Percentiles rank a stretch among this genome's conserved stretches.
Conservation (phyloP, 176 grass and related monocot genomes). For the Bolboschoenus planiculmis region DNA sequence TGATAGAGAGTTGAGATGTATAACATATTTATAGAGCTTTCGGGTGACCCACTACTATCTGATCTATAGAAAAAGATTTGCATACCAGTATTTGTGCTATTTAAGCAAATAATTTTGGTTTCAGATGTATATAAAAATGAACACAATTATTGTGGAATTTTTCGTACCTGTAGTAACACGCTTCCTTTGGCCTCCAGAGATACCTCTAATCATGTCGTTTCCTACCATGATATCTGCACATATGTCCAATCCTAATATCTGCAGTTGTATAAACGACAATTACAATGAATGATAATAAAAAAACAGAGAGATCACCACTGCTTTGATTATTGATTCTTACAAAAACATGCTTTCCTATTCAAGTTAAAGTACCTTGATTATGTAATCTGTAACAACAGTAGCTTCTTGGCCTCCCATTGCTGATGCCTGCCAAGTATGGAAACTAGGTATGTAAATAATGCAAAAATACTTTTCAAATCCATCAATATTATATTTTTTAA, state of each 20-base stretch:
- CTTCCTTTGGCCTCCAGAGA: slow-evolving; percentile 84
- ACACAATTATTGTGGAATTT: neutral
- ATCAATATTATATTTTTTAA: neutral
- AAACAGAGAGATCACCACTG: neutral
- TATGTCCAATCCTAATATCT: slow-evolving; percentile 84
- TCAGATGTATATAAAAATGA: neutral
- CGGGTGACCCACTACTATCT: neutral
- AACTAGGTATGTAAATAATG: neutral
- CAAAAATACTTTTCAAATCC: neutral
- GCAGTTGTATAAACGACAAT: neutral
- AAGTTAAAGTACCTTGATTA: slow-evolving; percentile 59
- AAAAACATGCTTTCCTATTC: neutral
- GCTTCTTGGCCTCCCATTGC: slow-evolving; percentile 49
- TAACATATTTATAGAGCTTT: neutral
- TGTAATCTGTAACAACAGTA: slow-evolving; percentile 66
- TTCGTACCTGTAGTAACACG: slow-evolving; percentile 76
- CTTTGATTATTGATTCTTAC: neutral
- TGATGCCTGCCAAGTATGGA: slow-evolving; percentile 37
- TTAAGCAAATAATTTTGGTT: neutral
- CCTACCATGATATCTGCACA: slow-evolving; percentile 89
- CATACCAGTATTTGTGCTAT: neutral
- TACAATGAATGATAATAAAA: neutral
- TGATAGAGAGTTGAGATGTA: neutral
- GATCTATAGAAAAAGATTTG: neutral
- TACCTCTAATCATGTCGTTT: slow-evolving; percentile 75